Base-by-base conservation (phyloP, 768 basidiomycete genomes). In the Clathrus columnatus region DNA sequence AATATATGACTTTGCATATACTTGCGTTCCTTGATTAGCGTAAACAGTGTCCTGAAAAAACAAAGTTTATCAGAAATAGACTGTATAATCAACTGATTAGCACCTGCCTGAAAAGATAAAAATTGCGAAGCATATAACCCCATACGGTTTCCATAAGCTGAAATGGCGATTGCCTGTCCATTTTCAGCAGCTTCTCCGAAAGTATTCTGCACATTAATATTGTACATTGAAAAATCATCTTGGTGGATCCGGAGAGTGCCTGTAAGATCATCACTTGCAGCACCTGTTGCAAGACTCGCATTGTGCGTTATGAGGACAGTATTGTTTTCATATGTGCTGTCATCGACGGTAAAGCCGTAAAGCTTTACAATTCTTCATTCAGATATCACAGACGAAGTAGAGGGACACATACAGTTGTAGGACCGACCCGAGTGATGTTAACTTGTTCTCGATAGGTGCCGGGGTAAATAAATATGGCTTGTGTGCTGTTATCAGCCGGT, bases 31-130 rank as follows among this genome's bases (percentile, higher is more conserved):
- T 46, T 68, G 57, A 51, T 77, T 73, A 7, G 75, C 72, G 30
- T 69, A 70, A 17, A 78, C 59, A 0, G 76, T 79, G 48, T 79
- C 78, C 61, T 80, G 75, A 56, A 72, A 73, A 16, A 2, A 71
- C 72, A 18, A 30, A 11, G 5, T n/a, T 17, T 17, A 26, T 7
- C 69, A 54, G 65, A 68, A 49, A 75, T 61, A 18, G 32, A 16
- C 21, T 11, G 11, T 2, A 18, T 10, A 2, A 24, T 1, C 7
- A 29, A 18, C 2, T 7, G 7, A 28, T 11, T n/a, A 2, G 24
- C 28, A 14, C 42, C 20, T n/a, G 59, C 61, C 60, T 62, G 61
- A 29, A 56, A 62, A 14, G 55, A 56, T 30, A 28, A 61, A 14
- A 62, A 45, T 18, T 56, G 45, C 20, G 54, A 61, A 14, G 56